Evolutionary conservation across 495 filamentous ascomycete genomes (phyloP), one percentile per base, ranked within the genome.

Genomic region (Penicillium samsonianum): DNA sequence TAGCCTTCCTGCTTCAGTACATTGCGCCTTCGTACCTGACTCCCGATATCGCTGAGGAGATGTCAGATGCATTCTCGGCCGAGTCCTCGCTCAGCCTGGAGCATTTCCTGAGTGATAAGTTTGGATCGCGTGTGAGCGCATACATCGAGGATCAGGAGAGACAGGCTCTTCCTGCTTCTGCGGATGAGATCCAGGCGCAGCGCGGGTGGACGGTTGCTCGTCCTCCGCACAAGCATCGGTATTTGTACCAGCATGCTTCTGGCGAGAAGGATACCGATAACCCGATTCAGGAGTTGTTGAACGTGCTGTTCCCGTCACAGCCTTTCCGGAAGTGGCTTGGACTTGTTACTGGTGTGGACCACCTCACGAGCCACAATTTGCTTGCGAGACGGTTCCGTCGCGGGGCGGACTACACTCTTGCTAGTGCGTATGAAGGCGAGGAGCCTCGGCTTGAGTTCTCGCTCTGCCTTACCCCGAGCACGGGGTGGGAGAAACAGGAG

Each of bases 221-320:
- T 14, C 94, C 94, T 31, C 94, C 94, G 3, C 92, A 98, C 74
- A 99, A 98, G 73, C 92, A 96, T 63, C 90, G 92, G 4, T 99
- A 87, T 73, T 74, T 95, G 11, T 99, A 90, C 73, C 82, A 90
- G 40, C 84, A 91, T 52, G 62, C 74, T 12, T 68, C 76, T 1
- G 65, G 42, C 5, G 22, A 64, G 9, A 25, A 65, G 40, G 69
- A 70, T 38, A 48, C 69, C 57, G 65, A 75, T 8, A 73, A 78
- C n/a, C 90, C 92, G 0, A 76, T 94, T 45, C 82, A 86, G 53
- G 89, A 90, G 64, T 75, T 98, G 14, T 64, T 96, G 19, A 83
- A 92, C 48, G 80, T 87, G 12, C 78, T 98, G 20, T 77, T 98
- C 40, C 91, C 94, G 0, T 93, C 89, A 16, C 76, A 76, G n/a